Conservation (phyloP, 2,329 filamentous ascomycete species). For the Hypoxylon sp. region DNA sequence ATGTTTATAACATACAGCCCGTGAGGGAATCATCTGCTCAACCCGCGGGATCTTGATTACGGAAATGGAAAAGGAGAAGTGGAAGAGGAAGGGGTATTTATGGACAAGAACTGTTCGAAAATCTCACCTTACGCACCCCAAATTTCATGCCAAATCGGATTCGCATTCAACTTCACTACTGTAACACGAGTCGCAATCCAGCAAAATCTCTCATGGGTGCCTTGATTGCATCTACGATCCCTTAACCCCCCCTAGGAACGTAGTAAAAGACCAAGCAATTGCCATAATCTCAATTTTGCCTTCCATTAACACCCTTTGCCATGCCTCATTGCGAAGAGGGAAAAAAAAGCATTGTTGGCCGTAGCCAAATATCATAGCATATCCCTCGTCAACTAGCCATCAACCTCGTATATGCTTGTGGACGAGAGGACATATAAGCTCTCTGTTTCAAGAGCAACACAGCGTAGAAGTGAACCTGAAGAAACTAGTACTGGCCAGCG, state of each 20-base stretch:
- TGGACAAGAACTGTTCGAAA: conserved; percentile 6
- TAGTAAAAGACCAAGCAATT: conserved; percentile 28
- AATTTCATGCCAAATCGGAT: conserved; percentile 3
- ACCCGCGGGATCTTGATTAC: conserved; percentile 8
- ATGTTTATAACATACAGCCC: not conserved
- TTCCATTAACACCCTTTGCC: not conserved
- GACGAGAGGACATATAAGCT: conserved; percentile 20
- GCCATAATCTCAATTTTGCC: conserved; percentile 24
- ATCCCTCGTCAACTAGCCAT: conserved; percentile 7
- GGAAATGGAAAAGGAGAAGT: not conserved
- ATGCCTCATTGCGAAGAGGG: conserved; percentile 7
- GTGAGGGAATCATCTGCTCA: not conserved
- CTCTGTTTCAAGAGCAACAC: conserved; percentile 42
- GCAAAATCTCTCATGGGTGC: conserved; percentile 15
- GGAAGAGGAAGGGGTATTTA: conserved; percentile 27
- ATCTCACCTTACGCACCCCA: conserved; percentile 30
- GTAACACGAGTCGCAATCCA: conserved; percentile 7
- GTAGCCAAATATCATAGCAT: conserved; percentile 16
- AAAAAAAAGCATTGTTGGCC: conserved; percentile 8
- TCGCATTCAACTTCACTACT: conserved; percentile 1
- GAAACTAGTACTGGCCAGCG: conserved; percentile 39
- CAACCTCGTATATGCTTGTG: not conserved
- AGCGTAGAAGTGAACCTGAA: conserved; percentile 17
- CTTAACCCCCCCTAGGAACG: conserved; percentile 24
- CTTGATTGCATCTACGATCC: conserved; percentile 32